Evolutionary conservation across 495 filamentous ascomycete genomes (phyloP), one percentile per base, ranked within the genome.

Genomic region (Polyplosphaeria fusca): DNA sequence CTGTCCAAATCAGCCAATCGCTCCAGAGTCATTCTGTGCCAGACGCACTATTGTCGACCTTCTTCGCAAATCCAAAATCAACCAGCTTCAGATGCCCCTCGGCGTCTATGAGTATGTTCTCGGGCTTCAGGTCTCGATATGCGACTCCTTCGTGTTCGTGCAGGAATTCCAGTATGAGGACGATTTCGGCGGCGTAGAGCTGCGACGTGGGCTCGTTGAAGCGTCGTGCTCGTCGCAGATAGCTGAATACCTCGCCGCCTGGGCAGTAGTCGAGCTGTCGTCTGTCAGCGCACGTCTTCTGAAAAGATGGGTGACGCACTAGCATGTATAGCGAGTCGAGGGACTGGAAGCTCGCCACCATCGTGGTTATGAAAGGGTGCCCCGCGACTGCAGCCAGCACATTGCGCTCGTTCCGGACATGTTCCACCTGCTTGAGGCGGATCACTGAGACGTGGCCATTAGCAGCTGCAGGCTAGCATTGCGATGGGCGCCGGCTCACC

Each of bases 41-140:
- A n/a, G n/a, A 73, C 78, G 60, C 68, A 83, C 81, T 71, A 57
- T 78, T 72, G 25, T 82, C 83, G 22, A 91, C 69, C 61, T 85
- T 78, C 76, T 97, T 97, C 25, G 93, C 93, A 68, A 98, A 97
- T 0, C 93, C 93, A 72, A 98, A 98, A 71, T 98, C 93, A n/a
- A 97, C 92, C 30, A 97, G 77, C 71, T 93, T 95, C 67, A 98
- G 82, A 71, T 98, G 93, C 4, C 93, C 93, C 28, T 95, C 83
- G 14, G 82, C 88, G 70, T 96, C 93, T 20, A 97, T 77, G 19
- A 97, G 77, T 42, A 98, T 86, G 67, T 98, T 98, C 70, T 98
- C 93, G 1, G 93, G 93, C 71, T 98, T 97, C 65, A 98, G 71
- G 66, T 98, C 93, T 18, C 93, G 86, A 68, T 96, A 97, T 35